A percentile compares a stretch with the other conserved stretches of the same genome.
These are phyloP conservation scores for Kwoniella dejecticola DNA, from an alignment of 768 basidiomycete genomes.

Conservation along the genomic window DNA sequence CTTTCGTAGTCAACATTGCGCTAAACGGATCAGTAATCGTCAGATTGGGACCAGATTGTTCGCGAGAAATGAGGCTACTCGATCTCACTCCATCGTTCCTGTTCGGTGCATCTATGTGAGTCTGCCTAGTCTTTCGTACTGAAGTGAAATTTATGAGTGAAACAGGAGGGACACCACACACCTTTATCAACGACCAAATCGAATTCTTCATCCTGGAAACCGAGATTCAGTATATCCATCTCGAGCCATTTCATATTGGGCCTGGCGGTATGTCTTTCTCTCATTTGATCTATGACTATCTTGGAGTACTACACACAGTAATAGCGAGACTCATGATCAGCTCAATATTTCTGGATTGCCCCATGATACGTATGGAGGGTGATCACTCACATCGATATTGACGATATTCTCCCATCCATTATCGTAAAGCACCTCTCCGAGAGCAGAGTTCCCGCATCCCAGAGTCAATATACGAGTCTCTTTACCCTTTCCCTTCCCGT, in stretches of 20 bases:
- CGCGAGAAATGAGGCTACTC: neutral
- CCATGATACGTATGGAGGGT: neutral
- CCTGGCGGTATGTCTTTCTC: slow-evolving; percentile 39
- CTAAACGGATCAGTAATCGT: slow-evolving; percentile 20
- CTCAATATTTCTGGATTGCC: too few species aligned
- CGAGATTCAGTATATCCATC: slow-evolving; percentile 55
- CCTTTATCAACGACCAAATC: slow-evolving; percentile 56
- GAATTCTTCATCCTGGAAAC: slow-evolving; percentile 50
- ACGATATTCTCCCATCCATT: slow-evolving; percentile 54
- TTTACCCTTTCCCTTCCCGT: slow-evolving; percentile 29
- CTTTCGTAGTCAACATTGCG: slow-evolving; percentile 55
- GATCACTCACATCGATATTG: slow-evolving; percentile 53
- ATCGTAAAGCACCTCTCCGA: slow-evolving; percentile 55
- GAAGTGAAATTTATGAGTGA: too few species aligned
- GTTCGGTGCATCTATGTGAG: neutral
- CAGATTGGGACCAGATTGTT: neutral
- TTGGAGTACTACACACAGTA: slow-evolving; percentile 46
- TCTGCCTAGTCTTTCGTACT: neutral
- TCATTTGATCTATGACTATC: slow-evolving; percentile 54
- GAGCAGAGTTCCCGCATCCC: slow-evolving; percentile 48
- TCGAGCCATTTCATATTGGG: slow-evolving; percentile 54
- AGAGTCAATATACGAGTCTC: slow-evolving; percentile 45
- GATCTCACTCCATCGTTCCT: slow-evolving; percentile 52
- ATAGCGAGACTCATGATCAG: too few species aligned
- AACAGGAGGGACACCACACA: slow-evolving; percentile 11